These are phyloP conservation scores for Cytospora mali DNA, from an alignment of 2,329 filamentous ascomycete genomes.

Conservation along the genomic window DNA sequence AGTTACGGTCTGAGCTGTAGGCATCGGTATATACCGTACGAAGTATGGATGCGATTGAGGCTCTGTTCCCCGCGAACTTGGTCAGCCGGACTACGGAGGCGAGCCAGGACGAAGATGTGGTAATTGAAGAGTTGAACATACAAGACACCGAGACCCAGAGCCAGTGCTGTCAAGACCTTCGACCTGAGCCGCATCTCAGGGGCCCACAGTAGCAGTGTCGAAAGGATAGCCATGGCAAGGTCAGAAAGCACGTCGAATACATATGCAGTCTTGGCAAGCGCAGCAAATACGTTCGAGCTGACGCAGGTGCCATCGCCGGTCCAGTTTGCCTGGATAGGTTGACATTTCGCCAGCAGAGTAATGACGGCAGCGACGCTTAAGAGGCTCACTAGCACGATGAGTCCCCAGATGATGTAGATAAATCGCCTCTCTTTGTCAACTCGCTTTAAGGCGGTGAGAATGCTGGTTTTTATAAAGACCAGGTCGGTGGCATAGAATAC, in stretches of 20 bases:
- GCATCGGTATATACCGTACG: slow-evolving; percentile 26
- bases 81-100: background rate
- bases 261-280: slow-evolving; percentile 27
- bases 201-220: slow-evolving; percentile 24
- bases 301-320: slow-evolving; percentile 21
- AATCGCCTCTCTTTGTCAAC: slow-evolving; percentile 21
- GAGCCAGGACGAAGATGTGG: background rate
- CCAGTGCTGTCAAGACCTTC: slow-evolving; percentile 18
- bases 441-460: slow-evolving; percentile 23
- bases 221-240: slow-evolving; percentile 24
- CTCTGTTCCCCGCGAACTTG: slow-evolving; percentile 1
- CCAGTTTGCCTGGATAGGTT: slow-evolving; percentile 28
- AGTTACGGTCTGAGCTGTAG: slow-evolving; percentile 24
- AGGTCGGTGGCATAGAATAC: slow-evolving; percentile 25
- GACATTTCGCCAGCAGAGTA: slow-evolving; percentile 24
- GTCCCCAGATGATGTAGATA: slow-evolving; percentile 21
- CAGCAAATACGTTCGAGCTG: slow-evolving; percentile 22
- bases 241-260: slow-evolving; percentile 26
- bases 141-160: slow-evolving; percentile 23
- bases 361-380: slow-evolving; percentile 25
- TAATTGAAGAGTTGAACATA: slow-evolving; percentile 3
- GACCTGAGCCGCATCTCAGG: slow-evolving; percentile 20
- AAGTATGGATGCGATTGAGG: slow-evolving; percentile 24
- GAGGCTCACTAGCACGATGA: slow-evolving; percentile 25
- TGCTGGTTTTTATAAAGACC: slow-evolving; percentile 28